Conservation (phyloP, 208 protist genomes). For the Wallacemonas collosoma region DNA sequence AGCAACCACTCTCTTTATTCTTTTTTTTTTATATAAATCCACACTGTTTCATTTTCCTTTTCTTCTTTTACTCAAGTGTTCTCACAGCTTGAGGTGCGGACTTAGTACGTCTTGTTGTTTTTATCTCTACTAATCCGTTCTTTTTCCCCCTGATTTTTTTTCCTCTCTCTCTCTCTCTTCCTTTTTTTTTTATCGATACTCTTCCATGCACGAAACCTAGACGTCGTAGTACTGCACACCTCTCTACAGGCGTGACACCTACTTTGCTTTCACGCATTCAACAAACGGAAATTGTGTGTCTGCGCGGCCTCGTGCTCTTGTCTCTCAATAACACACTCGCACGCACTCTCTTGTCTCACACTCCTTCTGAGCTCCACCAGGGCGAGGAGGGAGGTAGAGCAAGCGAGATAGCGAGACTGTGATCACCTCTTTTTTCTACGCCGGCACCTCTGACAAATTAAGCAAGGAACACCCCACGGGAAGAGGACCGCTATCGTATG, state of each 20-base stretch:
- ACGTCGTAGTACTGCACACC: neutral
- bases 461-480: too few species aligned
- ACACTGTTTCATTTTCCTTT: neutral
- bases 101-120: neutral
- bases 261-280: neutral
- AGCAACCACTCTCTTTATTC: neutral
- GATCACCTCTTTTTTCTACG: too few species aligned
- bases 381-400: too few species aligned
- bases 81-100: too few species aligned
- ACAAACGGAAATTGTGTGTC: too few species aligned
- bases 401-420: too few species aligned
- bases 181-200: neutral
- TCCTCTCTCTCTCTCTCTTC: neutral
- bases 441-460: too few species aligned
- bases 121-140: neutral
- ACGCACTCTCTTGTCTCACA: too few species aligned
- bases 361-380: too few species aligned
- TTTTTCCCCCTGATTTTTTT: neutral
- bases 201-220: neutral
- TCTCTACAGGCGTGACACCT: neutral
- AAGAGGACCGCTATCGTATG: too few species aligned
- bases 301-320: too few species aligned
- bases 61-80: neutral
- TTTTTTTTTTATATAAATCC: neutral
- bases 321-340: too few species aligned